Base-by-base conservation (phyloP, 2,329 filamentous ascomycete species). In the Aureobasidium melanogenum region DNA sequence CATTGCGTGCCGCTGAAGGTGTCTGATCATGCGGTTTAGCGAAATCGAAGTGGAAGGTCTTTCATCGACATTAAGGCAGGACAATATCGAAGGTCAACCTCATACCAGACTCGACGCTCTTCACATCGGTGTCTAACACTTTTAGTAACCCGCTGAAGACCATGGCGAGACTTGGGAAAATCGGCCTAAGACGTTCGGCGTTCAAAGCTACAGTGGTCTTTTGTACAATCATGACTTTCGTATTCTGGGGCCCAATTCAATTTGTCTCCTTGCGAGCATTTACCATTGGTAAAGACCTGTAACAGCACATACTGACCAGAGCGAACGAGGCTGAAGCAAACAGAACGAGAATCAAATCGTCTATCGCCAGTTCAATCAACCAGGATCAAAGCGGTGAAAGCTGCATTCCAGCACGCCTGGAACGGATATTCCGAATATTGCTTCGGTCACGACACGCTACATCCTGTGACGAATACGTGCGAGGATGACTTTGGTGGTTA, bases 321-420 rank as follows among this genome's bases (percentile, higher is more conserved):
- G 9, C 32, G 28, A n/a, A 2, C 5, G 17, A 44, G 12, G 28
- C 39, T 54, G 48, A 54, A n/a, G 12, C 15, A 14, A 26, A 54
- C 19, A 61, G 26, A 34, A 17, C 22, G 19, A 43, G n/a, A 26
- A n/a, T 14, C 39, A 28, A 32, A 14, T 15, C 28, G n/a, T 44
- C 28, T 36, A 30, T 46, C 58, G n/a, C 28, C 48, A 12, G 3
- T 54, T 2, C 58, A 61, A 10, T 39, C 30, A n/a, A 38, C 48
- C n/a, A 54, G 58, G 17, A 46, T 6, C 5, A 38, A 28, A 19
- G 47, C 47, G 14, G 22, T 61, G 17, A 48, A 39, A 22, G 30
- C 48, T 8, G 66, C 67, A 10, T 73, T 72, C 41, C 64, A 67
- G 24, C 69, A 71, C 59, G 69, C 72, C 19, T 73, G 70, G 71